Evolutionary conservation across 1,139 yeast genomes (phyloP), one percentile per base, ranked within the genome.

Genomic region (Yamadazyma blattariae): DNA sequence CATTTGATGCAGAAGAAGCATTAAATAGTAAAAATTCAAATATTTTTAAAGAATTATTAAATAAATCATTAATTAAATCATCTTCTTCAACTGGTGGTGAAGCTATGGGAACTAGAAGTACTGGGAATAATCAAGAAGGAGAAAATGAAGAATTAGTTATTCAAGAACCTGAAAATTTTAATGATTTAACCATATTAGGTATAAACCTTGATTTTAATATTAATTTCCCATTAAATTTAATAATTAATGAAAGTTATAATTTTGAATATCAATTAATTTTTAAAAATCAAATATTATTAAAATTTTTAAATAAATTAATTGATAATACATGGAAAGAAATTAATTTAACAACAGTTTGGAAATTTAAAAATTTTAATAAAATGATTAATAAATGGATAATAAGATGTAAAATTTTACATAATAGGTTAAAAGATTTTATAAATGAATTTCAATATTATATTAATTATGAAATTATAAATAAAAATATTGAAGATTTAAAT

Each of bases 181-280:
- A 65, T 40, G 59, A 58, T 15, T 56, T 58, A 30, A 50, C 71
- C 2, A 58, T 68, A 4, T 43, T 63, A 2, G 63, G 67, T 25
- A 51, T 89, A 11, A 84, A 81, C 45, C 64, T 89, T 28, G 85
- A 86, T 35, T 56, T 87, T 24, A 65, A 72, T 19, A 65, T 90
- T 15, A 96, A 97, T 6, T 94, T 88, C 52, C 99, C 99, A 0
- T 60, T 89, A 32, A 88, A 89, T 45, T 66, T 90, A 26, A 68
- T 92, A 1, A 61, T 89, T 3, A 79, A 85, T 18, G 76, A 82
- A 40, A 82, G 87, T 29, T 77, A 83, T 21, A 68, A 88, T 23
- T 73, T 81, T 33, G 89, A 94, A 41, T 89, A 84, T 51, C 96
- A 90, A 55, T 65, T 88, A 22, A 62, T 89, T 38, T 88, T 86